These are phyloP conservation scores for Calamus simplicifolius DNA, from an alignment of 176 grass and related monocot genomes.

Conservation along the genomic window DNA sequence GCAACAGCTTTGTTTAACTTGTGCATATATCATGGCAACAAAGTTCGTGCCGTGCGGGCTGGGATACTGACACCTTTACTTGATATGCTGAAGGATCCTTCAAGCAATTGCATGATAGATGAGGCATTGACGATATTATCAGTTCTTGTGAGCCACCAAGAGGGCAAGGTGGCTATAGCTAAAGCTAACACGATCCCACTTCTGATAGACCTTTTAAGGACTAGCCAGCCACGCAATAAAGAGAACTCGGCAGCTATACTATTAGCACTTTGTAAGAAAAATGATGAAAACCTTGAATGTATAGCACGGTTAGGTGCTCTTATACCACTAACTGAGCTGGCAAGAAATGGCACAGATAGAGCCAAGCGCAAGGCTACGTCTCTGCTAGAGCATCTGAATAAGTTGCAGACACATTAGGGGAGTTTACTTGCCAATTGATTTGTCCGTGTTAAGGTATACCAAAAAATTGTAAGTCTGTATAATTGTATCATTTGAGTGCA, in stretches of 20 bases:
- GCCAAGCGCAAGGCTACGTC: slow-evolving; percentile 97
- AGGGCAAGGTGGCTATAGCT: slow-evolving; percentile 74
- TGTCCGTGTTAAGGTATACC: too few species aligned
- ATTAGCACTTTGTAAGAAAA: slow-evolving; percentile 92
- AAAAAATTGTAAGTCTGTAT: too few species aligned
- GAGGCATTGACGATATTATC: slow-evolving; percentile 86
- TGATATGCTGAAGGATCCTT: slow-evolving; percentile 83
- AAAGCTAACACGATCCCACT: slow-evolving; percentile 78
- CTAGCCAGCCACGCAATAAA: slow-evolving; percentile 77
- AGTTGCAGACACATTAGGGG: slow-evolving; percentile 68
- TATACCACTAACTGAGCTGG: slow-evolving; percentile 82
- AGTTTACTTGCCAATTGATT: not conserved
- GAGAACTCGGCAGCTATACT: slow-evolving; percentile 92
- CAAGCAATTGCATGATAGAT: slow-evolving; percentile 53
- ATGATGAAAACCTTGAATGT: slow-evolving; percentile 80
- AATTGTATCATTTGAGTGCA: too few species aligned
- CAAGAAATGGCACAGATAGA: slow-evolving; percentile 79
- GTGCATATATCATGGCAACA: slow-evolving; percentile 95
- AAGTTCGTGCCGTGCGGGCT: slow-evolving; percentile 66
- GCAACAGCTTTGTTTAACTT: slow-evolving; percentile 93
- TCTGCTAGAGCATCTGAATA: slow-evolving; percentile 83
- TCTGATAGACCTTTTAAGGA: slow-evolving; percentile 78
- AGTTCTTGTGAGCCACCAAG: slow-evolving; percentile 84
- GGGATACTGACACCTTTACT: slow-evolving; percentile 72
- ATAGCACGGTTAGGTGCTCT: slow-evolving; percentile 81